Evolutionary conservation across 306 rosid genomes (phyloP).

Genomic region (Vigna nakashimae): DNA sequence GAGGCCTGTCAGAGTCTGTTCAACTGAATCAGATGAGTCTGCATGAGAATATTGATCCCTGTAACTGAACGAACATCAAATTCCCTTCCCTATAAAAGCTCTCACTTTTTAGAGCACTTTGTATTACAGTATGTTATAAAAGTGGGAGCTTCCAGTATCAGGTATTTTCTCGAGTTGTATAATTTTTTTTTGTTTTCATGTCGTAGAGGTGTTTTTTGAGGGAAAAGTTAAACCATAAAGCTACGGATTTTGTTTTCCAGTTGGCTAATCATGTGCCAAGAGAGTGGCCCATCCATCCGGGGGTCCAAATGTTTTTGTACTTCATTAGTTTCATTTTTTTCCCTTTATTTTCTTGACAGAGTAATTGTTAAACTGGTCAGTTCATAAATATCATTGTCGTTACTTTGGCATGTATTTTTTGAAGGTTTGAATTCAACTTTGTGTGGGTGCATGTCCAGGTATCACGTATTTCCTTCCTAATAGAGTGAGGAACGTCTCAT

Average conservation of each 20-base stretch:
- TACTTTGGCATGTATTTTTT: slow-evolving; percentile 14
- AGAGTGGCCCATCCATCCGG: slow-evolving; percentile 60
- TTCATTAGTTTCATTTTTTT: slow-evolving; percentile 60
- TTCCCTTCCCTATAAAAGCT: slow-evolving; percentile 45
- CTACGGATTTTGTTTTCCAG: slow-evolving; percentile 74
- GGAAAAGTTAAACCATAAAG: slow-evolving; percentile 65
- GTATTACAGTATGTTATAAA: slow-evolving; percentile 66
- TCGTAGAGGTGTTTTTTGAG: slow-evolving; percentile 73
- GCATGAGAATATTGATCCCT: slow-evolving; percentile 46
- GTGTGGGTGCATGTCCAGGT: neutral
- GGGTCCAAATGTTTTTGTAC: slow-evolving; percentile 71
- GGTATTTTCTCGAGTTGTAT: slow-evolving; percentile 82
- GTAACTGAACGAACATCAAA: slow-evolving; percentile 50
- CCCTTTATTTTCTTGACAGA: slow-evolving; percentile 51
- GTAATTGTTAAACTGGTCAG: slow-evolving; percentile 59
- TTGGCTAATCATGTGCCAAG: slow-evolving; percentile 60
- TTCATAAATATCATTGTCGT: slow-evolving; percentile 58
- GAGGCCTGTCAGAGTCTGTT: slow-evolving; percentile 77
- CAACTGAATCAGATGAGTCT: slow-evolving; percentile 40
- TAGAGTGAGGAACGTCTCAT: no score
- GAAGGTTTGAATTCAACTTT: slow-evolving; percentile 13
- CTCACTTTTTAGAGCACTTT: slow-evolving; percentile 50
- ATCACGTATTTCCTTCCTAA: neutral
- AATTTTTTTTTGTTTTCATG: slow-evolving; percentile 59
- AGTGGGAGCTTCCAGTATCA: slow-evolving; percentile 72